Percentiles rank a stretch among this genome's conserved stretches.
Evolutionary conservation across 768 basidiomycete species (phyloP).

Genomic region (Cantharellus anzutake): DNA sequence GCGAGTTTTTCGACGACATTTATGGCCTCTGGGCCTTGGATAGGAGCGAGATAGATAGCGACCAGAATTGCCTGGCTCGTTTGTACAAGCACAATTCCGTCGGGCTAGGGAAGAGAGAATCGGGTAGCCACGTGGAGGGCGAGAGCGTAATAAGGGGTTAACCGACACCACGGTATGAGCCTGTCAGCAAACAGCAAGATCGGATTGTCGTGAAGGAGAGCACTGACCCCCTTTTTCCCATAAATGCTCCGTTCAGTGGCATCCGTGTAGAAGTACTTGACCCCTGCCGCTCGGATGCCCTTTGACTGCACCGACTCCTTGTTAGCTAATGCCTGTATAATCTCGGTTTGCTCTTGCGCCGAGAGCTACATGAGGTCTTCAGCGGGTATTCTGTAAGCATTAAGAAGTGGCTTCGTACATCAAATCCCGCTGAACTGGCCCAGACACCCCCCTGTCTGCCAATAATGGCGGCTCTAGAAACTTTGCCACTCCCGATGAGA

Average conservation of each 20-base stretch:
- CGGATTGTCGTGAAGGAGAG: neutral
- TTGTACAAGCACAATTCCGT: conserved; percentile 54
- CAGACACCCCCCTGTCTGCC: conserved; percentile 61
- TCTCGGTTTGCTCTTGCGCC: conserved; percentile 34
- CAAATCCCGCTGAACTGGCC: conserved; percentile 19
- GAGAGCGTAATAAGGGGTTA: neutral
- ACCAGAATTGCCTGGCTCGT: conserved; percentile 77
- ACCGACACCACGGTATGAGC: neutral
- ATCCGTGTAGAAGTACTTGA: conserved; percentile 56
- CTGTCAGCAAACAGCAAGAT: neutral
- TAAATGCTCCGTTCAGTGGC: conserved; percentile 36
- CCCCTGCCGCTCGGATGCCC: conserved; percentile 44
- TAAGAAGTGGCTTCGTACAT: neutral
- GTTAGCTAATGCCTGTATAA: conserved; percentile 30
- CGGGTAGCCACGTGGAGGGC: neutral
- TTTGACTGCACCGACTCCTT: conserved; percentile 24
- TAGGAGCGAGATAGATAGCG: conserved; percentile 47
- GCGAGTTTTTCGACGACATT: conserved; percentile 47
- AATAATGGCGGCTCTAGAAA: conserved; percentile 59
- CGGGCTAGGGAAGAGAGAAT: conserved; percentile 29
- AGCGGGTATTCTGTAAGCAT: neutral
- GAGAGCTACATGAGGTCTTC: too few relatives aligned
- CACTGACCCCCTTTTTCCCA: conserved; percentile 56
- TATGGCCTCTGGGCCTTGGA: conserved; percentile 46
- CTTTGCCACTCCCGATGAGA: conserved; percentile 52